Evolutionary conservation across 176 grass and related monocot genomes (phyloP), one percentile per base, ranked within the genome.

Genomic region (Bonia amplexicaulis): DNA sequence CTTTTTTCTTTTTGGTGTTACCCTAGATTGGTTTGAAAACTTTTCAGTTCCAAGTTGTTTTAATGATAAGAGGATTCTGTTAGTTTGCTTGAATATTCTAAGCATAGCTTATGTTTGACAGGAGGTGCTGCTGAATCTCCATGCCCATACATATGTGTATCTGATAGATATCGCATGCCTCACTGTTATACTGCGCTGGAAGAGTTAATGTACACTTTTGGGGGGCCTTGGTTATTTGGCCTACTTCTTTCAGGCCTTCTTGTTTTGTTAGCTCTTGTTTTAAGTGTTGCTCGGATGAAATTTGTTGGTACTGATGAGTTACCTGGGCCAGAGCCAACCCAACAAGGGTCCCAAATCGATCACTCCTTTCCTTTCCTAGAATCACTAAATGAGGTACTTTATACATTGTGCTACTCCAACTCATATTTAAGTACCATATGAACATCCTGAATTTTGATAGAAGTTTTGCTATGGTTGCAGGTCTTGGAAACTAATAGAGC

Each of bases 361-460:
- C 92, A 99, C 80, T 99, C 97, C n/a, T 96, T 99, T 67, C 97
- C 97, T 84, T 99, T 96, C 75, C 92, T 99, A n/a, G 97, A 99
- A 72, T 99, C 97, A 77, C 79, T 99, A 66, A 99, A 96, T 88
- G 97, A 99, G 97, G 97, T 98, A 23, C 31, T 88, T 81, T 12
- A 51, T 76, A 39, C 27, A 42, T 51, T 73, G 37, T 82, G 35
- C 31, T 87, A 26, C 33, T 73, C n/a, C 80, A 54, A 71, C 48
- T 54, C 68, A 41, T 45, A 39, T 33, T 59, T 64, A 41, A 84
- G 37, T 66, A 73, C 51, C 8, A 82, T 26, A 60, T 57, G 20
- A 8, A 17, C 15, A 55, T 87, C 69, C 27, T 19, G 37, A 64
- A 49, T 65, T 84, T 47, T 71, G 37, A 83, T 81, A 72, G 27